phyloP scores from a whole-genome alignment of 1,284 basidiomycete genomes.

The Tilletia walkeri region DNA sequence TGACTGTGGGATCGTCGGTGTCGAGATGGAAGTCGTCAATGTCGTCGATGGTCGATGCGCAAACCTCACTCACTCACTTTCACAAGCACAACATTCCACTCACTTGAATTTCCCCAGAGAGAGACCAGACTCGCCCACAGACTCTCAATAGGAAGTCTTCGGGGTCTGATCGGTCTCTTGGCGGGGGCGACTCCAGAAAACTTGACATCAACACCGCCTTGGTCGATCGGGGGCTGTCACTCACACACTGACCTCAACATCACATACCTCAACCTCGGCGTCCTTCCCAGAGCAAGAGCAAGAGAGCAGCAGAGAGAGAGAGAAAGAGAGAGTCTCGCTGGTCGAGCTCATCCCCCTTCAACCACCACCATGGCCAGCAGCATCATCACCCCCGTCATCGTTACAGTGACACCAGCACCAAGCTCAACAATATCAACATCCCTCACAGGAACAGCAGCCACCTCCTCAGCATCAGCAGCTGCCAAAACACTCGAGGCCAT shows the following conservation, averaged over 20 bases:
- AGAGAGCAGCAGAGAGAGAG: too few relatives aligned
- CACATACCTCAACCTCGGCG: neutral
- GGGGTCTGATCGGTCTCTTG: too few relatives aligned
- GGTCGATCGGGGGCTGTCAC: neutral
- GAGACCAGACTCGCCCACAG: too few relatives aligned
- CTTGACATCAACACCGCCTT: too few relatives aligned
- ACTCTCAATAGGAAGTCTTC: too few relatives aligned
- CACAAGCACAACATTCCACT: too few relatives aligned
- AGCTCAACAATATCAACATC: neutral
- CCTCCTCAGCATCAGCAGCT: slow-evolving; percentile 33
- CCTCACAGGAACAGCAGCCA: slow-evolving; percentile 5
- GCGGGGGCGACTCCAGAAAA: too few relatives aligned
- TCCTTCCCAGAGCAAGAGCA: neutral
- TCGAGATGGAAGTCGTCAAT: neutral
- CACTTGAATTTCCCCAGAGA: too few relatives aligned
- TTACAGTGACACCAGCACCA: neutral
- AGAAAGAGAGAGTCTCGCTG: neutral
- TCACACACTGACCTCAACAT: neutral
- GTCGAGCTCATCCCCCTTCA: neutral
- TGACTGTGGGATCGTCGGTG: neutral
- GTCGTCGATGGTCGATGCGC: neutral
- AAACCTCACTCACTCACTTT: neutral
- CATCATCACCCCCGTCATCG: neutral
- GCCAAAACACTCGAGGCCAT: slow-evolving; percentile 36
- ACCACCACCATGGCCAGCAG: neutral